These are phyloP conservation scores for Vigna unguiculata DNA, from an alignment of 306 rosid species.

Conservation along the genomic window DNA sequence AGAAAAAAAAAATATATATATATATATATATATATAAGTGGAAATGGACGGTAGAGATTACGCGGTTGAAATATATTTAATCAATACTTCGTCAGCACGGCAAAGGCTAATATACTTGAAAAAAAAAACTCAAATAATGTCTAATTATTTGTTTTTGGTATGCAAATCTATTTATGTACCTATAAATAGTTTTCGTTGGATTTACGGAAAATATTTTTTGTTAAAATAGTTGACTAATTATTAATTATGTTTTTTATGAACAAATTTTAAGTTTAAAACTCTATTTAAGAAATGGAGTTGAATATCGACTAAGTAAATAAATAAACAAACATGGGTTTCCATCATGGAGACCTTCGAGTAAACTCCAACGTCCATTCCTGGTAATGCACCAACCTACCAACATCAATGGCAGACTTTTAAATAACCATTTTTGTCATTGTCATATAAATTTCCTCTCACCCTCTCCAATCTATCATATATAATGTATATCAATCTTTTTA, in stretches of 20 bases:
- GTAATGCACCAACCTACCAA: conserved; percentile 12
- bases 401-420: background rate
- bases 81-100: conserved; percentile 20
- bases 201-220: no score
- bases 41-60: background rate
- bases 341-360: background rate
- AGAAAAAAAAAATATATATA: no score
- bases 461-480: background rate
- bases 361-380: conserved; percentile 33
- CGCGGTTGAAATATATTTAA: background rate
- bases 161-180: no score
- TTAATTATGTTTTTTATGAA: no score
- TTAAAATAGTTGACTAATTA: no score
- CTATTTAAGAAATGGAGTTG: no score
- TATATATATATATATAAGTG: background rate
- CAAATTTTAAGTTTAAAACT: no score
- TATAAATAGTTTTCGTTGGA: no score
- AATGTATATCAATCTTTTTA: background rate
- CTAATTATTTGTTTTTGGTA: no score
- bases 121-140: no score
- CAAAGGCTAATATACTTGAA: conserved; percentile 24
- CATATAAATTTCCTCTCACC: background rate
- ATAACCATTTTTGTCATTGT: background rate
- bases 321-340: background rate
- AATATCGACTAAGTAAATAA: no score